Conservation (phyloP, 2,329 filamentous ascomycete genomes). For the Microdochium paspali region DNA sequence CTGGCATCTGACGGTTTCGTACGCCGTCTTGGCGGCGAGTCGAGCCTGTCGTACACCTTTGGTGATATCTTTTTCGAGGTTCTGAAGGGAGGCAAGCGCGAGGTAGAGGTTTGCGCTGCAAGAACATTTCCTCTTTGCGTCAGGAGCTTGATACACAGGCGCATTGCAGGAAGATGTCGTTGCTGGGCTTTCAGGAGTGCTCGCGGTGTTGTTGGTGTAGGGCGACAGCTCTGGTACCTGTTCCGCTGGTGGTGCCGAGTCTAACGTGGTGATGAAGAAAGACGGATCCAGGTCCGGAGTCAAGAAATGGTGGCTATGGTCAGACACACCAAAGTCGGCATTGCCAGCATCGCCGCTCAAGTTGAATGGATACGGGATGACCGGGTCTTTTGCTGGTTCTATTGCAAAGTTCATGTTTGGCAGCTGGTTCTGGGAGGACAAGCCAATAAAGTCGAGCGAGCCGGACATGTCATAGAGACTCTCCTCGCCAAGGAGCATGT, state of each 20-base stretch:
- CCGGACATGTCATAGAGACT: conserved; percentile 4
- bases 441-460: neutral
- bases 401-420: neutral
- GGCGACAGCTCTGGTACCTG: conserved; percentile 14
- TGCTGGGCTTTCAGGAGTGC: conserved; percentile 1
- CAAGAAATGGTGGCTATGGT: conserved; percentile 9
- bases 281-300: conserved; percentile 17
- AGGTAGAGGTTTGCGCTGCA: conserved; percentile 42
- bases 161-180: neutral
- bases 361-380: neutral
- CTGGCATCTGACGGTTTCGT: conserved; percentile 41
- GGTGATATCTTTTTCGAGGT: conserved; percentile 32
- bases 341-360: conserved; percentile 11
- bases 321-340: conserved; percentile 13
- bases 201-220: conserved; percentile 6
- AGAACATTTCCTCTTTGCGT: conserved; percentile 21
- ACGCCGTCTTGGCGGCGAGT: conserved; percentile 35
- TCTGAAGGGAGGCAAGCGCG: conserved; percentile 38
- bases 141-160: no score
- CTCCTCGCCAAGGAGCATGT: conserved; percentile 12
- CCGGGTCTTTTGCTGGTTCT: neutral
- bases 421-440: neutral
- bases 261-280: conserved; percentile 9
- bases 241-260: conserved; percentile 8
- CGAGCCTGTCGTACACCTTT: conserved; percentile 38